Evolutionary conservation across 169 alveolate genomes (phyloP).

Genomic region (Cryptosporidium parvum): DNA sequence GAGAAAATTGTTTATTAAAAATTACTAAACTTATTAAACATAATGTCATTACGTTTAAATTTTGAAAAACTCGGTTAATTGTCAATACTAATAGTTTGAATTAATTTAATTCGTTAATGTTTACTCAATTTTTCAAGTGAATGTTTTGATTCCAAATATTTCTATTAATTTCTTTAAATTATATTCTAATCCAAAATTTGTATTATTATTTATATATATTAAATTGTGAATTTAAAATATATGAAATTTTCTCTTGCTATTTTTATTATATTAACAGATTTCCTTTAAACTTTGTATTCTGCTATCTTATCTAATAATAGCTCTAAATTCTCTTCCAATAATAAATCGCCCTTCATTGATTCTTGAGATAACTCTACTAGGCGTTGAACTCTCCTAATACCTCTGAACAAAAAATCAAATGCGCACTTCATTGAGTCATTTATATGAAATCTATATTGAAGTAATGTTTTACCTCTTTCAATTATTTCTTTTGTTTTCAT

Average conservation of each 20-base stretch:
- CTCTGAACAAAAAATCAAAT: slow-evolving; percentile 48
- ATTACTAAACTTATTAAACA: neutral
- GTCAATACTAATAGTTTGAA: neutral
- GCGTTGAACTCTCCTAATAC: slow-evolving; percentile 68
- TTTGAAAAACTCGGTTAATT: too few species aligned
- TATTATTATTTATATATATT: too few species aligned
- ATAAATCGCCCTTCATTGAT: slow-evolving; percentile 64
- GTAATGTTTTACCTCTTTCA: slow-evolving; percentile 69
- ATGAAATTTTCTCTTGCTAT: neutral
- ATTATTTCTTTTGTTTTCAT: slow-evolving; percentile 66
- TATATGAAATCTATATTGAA: slow-evolving; percentile 68
- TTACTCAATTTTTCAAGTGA: too few species aligned
- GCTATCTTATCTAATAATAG: slow-evolving; percentile 54
- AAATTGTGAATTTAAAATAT: neutral
- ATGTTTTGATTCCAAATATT: neutral
- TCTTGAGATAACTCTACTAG: slow-evolving; percentile 62
- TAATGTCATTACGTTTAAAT: too few species aligned
- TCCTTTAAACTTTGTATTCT: slow-evolving; percentile 32
- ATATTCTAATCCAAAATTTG: neutral
- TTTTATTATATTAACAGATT: neutral
- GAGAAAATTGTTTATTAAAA: too few species aligned
- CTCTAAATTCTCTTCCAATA: slow-evolving; percentile 52
- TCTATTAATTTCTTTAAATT: neutral
- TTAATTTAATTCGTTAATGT: too few species aligned
- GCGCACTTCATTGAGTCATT: slow-evolving; percentile 62